A percentile compares a stretch with the other conserved stretches of the same genome.
Conservation (phyloP, 1,139 yeast genomes). For the Diutina siamensis region DNA sequence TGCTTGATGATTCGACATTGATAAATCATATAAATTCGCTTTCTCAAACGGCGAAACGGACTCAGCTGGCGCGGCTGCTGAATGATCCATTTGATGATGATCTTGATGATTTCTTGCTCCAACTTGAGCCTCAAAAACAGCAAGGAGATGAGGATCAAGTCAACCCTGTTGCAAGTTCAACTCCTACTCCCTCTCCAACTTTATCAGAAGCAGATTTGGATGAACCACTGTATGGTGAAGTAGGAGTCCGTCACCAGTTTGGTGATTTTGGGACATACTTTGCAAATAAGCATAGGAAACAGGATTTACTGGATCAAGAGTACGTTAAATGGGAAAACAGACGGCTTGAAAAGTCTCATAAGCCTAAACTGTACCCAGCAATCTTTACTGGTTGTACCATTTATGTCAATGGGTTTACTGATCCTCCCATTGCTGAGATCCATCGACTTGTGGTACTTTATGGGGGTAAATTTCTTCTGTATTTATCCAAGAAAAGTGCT, state of each 20-base stretch:
- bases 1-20: constrained; percentile 31
- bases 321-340: constrained; percentile 38
- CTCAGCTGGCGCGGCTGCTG: neutral
- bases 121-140: neutral
- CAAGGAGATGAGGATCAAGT: neutral
- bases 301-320: constrained; percentile 51
- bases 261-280: constrained; percentile 66
- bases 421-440: constrained; percentile 61
- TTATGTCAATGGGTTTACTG: constrained; percentile 79
- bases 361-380: constrained; percentile 11
- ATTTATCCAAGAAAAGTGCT: constrained; percentile 53
- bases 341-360: constrained; percentile 17
- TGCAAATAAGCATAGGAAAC: constrained; percentile 52
- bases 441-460: constrained; percentile 60
- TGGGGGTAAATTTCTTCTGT: constrained; percentile 73
- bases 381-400: constrained; percentile 55
- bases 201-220: neutral
- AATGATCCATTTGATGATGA: constrained; percentile 23
- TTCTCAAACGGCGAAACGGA: constrained; percentile 14
- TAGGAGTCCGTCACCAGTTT: constrained; percentile 38
- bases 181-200: too few species aligned
- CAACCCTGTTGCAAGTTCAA: neutral
- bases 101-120: constrained; percentile 16
- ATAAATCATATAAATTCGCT: constrained; percentile 25
- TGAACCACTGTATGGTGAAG: constrained; percentile 9